Evolutionary conservation across 2,329 filamentous ascomycete genomes (phyloP), one percentile per base, ranked within the genome.

Genomic region (Trichoderma gracile): DNA sequence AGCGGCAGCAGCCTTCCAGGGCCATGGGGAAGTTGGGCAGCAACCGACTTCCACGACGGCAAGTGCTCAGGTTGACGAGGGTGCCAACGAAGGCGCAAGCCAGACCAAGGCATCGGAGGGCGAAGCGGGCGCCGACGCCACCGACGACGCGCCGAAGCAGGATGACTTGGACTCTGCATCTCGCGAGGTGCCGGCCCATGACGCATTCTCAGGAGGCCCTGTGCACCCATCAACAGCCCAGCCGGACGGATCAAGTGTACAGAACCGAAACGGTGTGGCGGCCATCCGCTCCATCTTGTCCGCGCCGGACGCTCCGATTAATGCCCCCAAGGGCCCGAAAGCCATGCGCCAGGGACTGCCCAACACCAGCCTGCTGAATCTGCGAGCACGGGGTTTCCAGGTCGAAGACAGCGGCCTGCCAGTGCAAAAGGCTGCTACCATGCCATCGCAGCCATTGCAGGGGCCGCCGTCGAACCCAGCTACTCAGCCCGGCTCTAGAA

Each of bases 301-400:
- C 60, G 72, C 70, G 65, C 76, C 78, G 68, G 76, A 79, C 70
- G 76, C 78, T 58, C 86, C 86, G 50, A 76, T 87, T 78, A 92
- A 83, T 78, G 95, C 95, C 30, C 95, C 95, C 30, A 96, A 90
- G 62, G 95, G 93, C 10, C 95, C 95, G 54, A 93, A 95, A 78
- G 95, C 95, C 19, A 96, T 98, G 92, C 86, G 94, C 68, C 90
- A 95, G 77, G 92, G 93, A 33, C 81, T 93, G 12, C 90, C 91
- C 58, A 96, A 96, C 75, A 93, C 89, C 64, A 91, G 90, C 69
- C 84, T 91, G 60, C 84, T 88, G 68, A 85, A 90, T 71, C 74
- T 88, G 74, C 80, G 86, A 68, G 84, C 84, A 25, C 77, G 81
- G 67, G 82, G 81, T 45, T 80, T 78, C 72, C 81, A 76, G 68